Conservation (phyloP, 2,329 filamentous ascomycete species). For the Tothia fuscella region DNA sequence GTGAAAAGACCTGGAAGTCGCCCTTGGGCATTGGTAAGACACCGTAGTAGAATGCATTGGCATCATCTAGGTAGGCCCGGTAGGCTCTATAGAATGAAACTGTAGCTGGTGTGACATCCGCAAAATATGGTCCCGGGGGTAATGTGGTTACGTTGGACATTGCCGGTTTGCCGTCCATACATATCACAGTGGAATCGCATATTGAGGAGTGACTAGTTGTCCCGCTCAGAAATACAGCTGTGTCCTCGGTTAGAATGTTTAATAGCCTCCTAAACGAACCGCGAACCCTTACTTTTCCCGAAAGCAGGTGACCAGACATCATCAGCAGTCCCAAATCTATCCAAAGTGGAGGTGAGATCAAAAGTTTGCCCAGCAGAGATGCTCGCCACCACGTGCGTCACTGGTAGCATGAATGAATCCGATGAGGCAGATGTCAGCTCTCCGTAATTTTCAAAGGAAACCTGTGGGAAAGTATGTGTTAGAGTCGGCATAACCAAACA, state of each 20-base stretch:
- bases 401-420: neutral
- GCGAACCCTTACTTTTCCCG: neutral
- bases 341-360: neutral
- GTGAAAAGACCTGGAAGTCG: constrained; percentile 14
- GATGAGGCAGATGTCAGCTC: neutral
- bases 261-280: no score
- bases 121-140: constrained; percentile 29
- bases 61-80: constrained; percentile 37
- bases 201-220: neutral
- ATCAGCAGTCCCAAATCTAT: neutral
- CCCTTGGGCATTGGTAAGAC: constrained; percentile 21
- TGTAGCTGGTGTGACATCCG: constrained; percentile 37
- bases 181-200: neutral
- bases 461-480: neutral
- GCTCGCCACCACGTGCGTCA: neutral
- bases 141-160: constrained; percentile 13
- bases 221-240: neutral
- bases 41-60: constrained; percentile 39
- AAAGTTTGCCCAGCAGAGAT: no score
- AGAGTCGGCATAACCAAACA: neutral
- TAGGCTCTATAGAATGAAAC: constrained; percentile 38
- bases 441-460: neutral
- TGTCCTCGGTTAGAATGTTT: no score
- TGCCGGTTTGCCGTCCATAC: constrained; percentile 7
- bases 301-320: neutral